Evolutionary conservation across 805 yeast genomes (phyloP).

Genomic region (Zygoascus biomembranicola): DNA sequence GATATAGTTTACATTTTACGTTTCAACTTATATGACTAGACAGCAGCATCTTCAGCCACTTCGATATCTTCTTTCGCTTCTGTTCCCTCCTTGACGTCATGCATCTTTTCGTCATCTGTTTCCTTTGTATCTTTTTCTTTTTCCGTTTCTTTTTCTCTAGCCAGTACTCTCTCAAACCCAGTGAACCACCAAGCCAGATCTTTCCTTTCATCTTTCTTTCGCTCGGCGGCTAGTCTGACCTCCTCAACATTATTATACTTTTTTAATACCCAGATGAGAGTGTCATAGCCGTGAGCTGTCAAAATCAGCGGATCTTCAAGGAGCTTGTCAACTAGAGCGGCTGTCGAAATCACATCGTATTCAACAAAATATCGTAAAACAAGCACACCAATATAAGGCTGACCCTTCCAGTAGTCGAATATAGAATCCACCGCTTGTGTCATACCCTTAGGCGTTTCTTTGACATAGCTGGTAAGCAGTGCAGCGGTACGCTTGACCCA

Average conservation of each 20-base stretch:
- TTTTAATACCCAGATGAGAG: slow-evolving; percentile 5
- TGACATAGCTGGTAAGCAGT: slow-evolving; percentile 23
- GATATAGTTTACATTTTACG: too few relatives aligned
- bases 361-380: slow-evolving; percentile 46
- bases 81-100: neutral
- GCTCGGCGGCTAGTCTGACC: neutral
- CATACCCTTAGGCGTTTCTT: slow-evolving; percentile 21
- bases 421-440: slow-evolving; percentile 43
- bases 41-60: neutral
- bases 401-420: slow-evolving; percentile 54
- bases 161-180: neutral
- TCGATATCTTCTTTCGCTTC: neutral
- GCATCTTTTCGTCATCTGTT: neutral
- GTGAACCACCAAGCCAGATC: neutral
- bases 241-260: neutral
- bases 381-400: slow-evolving; percentile 57
- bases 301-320: neutral
- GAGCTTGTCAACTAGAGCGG: neutral
- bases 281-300: slow-evolving; percentile 8
- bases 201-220: neutral
- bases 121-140: neutral
- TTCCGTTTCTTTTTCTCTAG: neutral
- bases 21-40: neutral
- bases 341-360: slow-evolving; percentile 32
- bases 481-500: slow-evolving; percentile 38